Evolutionary conservation across 2,329 filamentous ascomycete genomes (phyloP), one percentile per base, ranked within the genome.

Genomic region (Verticillium zaregamsianum): DNA sequence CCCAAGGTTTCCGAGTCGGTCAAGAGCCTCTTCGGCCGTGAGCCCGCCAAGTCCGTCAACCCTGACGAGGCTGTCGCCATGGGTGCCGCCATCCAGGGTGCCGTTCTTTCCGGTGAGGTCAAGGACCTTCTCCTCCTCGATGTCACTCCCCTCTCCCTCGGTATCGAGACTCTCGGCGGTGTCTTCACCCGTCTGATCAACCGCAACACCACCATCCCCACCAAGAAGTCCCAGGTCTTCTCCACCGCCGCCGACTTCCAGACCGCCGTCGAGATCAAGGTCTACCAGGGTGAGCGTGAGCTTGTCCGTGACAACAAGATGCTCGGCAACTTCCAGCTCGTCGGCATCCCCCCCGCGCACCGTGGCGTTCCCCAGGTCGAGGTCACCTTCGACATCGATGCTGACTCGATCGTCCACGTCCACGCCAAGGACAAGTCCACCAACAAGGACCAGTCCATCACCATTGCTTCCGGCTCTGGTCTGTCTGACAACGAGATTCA

Each of bases 401-500:
- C 94, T 73, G 93, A 98, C 79, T 96, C 93, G 20, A 97, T 98
- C 71, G 93, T 98, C 71, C 93, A 97, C 84, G 94, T 98, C 67
- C 91, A 95, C 78, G 94, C 94, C 79, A 97, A 96, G 86, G 94
- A 98, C 83, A 97, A 98, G 90, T 94, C 93, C 71, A 98, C 93
- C 81, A 92, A 92, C 89, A 98, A 97, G 89, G 94, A 98, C 77
- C 94, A 99, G 86, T 97, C 93, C 66, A 98, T 99, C 82, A 98
- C 94, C 76, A 97, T 99, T 77, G 93, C 94, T 61, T 97, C 93
- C 63, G 95, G 94, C 78, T 98, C 94, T 67, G 94, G 95, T 87
- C 90, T 98, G 62, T 97, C 92, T 57, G 93, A 99, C 65, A 79
- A 85, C 61, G 94, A 99, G 85, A 99, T 99, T 68, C 87, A 97